Conservation (phyloP, 1,284 basidiomycete genomes). For the Puccinia hordei region DNA sequence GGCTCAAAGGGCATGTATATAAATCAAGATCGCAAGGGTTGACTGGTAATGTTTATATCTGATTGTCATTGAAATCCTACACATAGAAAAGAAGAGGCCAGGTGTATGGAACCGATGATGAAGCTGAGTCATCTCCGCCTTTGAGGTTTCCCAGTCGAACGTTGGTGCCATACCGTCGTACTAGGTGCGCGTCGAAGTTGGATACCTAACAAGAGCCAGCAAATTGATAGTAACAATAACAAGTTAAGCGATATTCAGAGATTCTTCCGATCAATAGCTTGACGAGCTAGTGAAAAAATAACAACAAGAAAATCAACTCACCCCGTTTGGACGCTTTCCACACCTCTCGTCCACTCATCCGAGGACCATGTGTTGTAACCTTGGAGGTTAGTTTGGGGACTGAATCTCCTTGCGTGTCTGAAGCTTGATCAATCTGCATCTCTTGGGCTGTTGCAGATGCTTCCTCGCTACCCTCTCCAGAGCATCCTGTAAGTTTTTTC, state of each 20-base stretch:
- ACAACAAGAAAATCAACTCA: background rate
- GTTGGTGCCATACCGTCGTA: constrained; percentile 17
- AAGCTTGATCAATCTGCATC: constrained; percentile 33
- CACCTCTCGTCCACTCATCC: constrained; percentile 45
- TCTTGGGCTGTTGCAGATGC: background rate
- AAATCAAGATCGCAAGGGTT: too few relatives aligned
- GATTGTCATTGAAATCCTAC: too few relatives aligned
- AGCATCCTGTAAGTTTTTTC: constrained; percentile 1
- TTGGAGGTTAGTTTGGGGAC: background rate
- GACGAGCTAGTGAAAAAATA: background rate
- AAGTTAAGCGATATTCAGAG: background rate
- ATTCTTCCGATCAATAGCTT: background rate
- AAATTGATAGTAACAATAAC: background rate
- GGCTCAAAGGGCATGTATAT: too few relatives aligned
- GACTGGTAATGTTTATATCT: too few relatives aligned
- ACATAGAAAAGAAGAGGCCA: background rate
- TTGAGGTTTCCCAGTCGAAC: constrained; percentile 20
- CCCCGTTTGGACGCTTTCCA: constrained; percentile 38
- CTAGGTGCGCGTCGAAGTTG: constrained; percentile 18
- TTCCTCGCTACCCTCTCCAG: background rate
- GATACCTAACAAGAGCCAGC: background rate
- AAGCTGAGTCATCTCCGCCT: constrained; percentile 14
- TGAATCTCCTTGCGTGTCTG: background rate
- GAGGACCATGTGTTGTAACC: constrained; percentile 28
- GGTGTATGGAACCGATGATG: background rate